Evolutionary conservation across 164 flowering plant species (phyloP).

Genomic region (Vitis labrusca): DNA sequence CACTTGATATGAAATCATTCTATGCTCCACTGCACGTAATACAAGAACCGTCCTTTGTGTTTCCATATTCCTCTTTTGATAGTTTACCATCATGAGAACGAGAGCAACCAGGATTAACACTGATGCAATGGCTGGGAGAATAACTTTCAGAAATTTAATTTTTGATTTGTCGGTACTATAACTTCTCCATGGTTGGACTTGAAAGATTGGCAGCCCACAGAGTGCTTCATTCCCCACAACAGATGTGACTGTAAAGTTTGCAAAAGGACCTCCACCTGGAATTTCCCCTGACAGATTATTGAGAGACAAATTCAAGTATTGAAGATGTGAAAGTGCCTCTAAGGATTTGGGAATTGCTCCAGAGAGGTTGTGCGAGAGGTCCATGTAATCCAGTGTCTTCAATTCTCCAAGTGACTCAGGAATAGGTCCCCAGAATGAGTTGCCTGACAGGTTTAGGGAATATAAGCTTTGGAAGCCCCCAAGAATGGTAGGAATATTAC

Average conservation of each 20-base stretch:
- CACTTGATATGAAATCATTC: not conserved
- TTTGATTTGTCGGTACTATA: not conserved
- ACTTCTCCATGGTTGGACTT: not conserved
- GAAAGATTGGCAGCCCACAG: conserved; percentile 1
- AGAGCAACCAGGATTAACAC: not conserved
- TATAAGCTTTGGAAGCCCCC: conserved; percentile 1
- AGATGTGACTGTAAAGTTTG: conserved; percentile 7
- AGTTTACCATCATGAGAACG: too few species aligned
- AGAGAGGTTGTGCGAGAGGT: conserved; percentile 8
- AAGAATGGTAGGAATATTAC: conserved; percentile 1
- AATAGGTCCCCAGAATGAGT: conserved; percentile 4
- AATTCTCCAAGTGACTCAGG: conserved; percentile 6
- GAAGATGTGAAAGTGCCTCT: conserved; percentile 1
- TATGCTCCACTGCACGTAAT: not conserved
- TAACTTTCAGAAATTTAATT: too few species aligned
- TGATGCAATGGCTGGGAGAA: not conserved
- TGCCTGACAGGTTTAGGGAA: not conserved
- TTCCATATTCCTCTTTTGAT: not conserved
- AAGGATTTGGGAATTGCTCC: conserved; percentile 7
- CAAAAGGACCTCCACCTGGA: conserved; percentile 13
- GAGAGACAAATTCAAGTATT: conserved; percentile 9
- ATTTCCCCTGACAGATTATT: conserved; percentile 9
- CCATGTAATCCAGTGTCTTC: not conserved
- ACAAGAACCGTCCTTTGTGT: not conserved
- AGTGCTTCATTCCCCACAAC: conserved; percentile 10